phyloP scores from a whole-genome alignment of 768 basidiomycete genomes.

The Hydnum rufescens region DNA sequence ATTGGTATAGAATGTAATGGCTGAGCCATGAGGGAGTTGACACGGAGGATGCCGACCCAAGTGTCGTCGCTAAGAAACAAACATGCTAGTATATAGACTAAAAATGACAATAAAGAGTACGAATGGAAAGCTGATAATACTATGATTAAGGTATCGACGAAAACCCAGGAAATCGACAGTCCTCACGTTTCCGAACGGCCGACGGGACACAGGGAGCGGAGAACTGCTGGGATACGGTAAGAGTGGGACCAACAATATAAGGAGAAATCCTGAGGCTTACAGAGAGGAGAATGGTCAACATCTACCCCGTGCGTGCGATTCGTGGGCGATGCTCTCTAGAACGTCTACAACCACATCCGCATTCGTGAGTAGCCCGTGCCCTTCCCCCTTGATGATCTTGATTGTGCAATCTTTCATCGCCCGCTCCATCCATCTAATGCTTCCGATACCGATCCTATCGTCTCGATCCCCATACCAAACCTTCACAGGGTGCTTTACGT shows the following conservation, averaged over 20 bases:
- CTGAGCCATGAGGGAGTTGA: background rate
- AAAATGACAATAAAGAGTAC: no score
- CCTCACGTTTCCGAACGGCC: no score
- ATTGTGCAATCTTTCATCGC: constrained; percentile 65
- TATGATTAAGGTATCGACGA: no score
- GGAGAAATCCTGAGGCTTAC: background rate
- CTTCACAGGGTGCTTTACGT: constrained; percentile 53
- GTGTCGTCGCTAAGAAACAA: no score
- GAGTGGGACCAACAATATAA: background rate
- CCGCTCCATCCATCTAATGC: constrained; percentile 82
- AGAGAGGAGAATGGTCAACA: background rate
- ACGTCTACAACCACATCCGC: constrained; percentile 74
- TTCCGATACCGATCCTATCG: constrained; percentile 81
- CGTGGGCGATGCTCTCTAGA: constrained; percentile 29
- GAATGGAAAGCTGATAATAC: no score
- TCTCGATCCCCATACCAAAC: constrained; percentile 92
- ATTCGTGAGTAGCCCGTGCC: constrained; percentile 87
- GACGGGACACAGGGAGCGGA: no score
- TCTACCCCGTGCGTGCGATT: no score
- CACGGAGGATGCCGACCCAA: background rate
- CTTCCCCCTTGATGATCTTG: constrained; percentile 68
- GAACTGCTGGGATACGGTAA: background rate
- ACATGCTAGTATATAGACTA: no score
- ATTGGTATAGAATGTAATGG: background rate
- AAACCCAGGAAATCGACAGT: no score